Conservation (phyloP, 768 basidiomycete species). For the Boletus sp. region DNA sequence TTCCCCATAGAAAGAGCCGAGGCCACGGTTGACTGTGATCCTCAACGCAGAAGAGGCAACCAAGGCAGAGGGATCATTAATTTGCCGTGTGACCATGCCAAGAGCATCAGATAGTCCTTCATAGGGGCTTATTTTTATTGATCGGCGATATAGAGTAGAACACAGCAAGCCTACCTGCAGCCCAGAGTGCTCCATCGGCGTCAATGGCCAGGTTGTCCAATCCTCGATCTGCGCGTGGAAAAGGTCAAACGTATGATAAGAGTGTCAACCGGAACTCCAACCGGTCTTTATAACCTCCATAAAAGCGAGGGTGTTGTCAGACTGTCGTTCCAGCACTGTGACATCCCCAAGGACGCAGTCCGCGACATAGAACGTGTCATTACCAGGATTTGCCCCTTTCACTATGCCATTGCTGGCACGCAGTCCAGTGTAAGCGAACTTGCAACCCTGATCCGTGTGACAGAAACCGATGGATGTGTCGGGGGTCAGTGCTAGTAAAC, state of each 20-base stretch:
- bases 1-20: conserved; percentile 52
- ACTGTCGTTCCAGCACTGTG: conserved; percentile 53
- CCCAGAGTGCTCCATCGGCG: conserved; percentile 57
- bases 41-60: conserved; percentile 51
- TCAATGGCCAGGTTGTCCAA: conserved; percentile 66
- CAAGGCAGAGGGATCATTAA: conserved; percentile 38
- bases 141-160: background rate
- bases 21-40: conserved; percentile 51
- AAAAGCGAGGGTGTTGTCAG: conserved; percentile 55
- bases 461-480: conserved; percentile 63
- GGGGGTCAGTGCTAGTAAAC: conserved; percentile 31
- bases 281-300: conserved; percentile 54
- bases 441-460: conserved; percentile 57
- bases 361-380: conserved; percentile 65
- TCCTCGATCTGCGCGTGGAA: conserved; percentile 36
- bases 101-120: conserved; percentile 44
- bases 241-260: conserved; percentile 3
- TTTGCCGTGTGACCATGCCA: conserved; percentile 35
- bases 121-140: background rate
- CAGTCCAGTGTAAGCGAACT: conserved; percentile 50
- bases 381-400: conserved; percentile 35
- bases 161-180: conserved; percentile 43
- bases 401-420: conserved; percentile 61
- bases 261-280: conserved; percentile 23
- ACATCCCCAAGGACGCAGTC: conserved; percentile 44